phyloP scores from a whole-genome alignment of 2,329 filamentous ascomycete species.

The Drechslerella dactyloides region DNA sequence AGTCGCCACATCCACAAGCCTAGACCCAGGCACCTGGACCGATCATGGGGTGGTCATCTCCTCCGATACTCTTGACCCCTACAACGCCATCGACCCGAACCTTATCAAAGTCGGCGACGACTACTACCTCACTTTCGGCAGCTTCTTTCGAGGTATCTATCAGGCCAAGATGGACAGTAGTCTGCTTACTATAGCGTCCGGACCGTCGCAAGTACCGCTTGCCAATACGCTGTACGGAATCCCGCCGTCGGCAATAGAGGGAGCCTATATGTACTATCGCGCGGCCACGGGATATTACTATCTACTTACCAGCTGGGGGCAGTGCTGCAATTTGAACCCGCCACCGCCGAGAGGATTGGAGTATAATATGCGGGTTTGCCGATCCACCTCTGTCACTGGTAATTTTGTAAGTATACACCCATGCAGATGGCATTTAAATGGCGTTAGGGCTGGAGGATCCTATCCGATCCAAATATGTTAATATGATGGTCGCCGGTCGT shows the following conservation, averaged over 20 bases:
- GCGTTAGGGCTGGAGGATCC: too few species aligned
- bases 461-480: constrained; percentile 34
- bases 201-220: constrained; percentile 55
- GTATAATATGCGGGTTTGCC: constrained; percentile 71
- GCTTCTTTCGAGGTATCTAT: constrained; percentile 72
- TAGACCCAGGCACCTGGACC: constrained; percentile 67
- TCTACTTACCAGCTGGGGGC: constrained; percentile 68
- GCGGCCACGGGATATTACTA: constrained; percentile 65
- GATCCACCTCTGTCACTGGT: constrained; percentile 63
- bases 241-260: constrained; percentile 62
- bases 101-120: constrained; percentile 60
- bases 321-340: constrained; percentile 67
- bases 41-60: constrained; percentile 67
- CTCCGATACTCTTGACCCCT: constrained; percentile 60
- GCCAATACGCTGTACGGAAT: neutral
- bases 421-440: too few species aligned
- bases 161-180: constrained; percentile 63
- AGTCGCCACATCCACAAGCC: constrained; percentile 59
- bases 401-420: constrained; percentile 60
- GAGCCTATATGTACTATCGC: constrained; percentile 64
- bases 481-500: neutral
- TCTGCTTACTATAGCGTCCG: constrained; percentile 55
- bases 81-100: constrained; percentile 69
- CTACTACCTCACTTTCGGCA: constrained; percentile 69
- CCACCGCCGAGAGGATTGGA: constrained; percentile 65